Percentiles rank a stretch among this genome's conserved stretches.
Evolutionary conservation across 805 yeast genomes (phyloP).

Genomic region (Metschnikowia continentalis): DNA sequence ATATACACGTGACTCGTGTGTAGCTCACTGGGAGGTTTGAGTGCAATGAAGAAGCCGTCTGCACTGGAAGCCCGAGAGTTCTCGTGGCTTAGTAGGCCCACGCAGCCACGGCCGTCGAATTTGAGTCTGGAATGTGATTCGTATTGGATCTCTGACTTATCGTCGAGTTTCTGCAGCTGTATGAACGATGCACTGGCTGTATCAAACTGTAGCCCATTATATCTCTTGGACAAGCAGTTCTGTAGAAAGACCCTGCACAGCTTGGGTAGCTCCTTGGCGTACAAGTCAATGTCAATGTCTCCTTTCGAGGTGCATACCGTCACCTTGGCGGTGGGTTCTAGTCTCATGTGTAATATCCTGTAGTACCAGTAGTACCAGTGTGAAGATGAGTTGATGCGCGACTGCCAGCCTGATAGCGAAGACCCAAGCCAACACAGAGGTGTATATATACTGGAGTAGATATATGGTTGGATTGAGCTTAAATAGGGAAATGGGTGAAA

Average conservation of each 20-base stretch:
- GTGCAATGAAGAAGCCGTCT: conserved; percentile 36
- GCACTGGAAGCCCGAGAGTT: conserved; percentile 16
- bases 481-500: no score
- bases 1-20: conserved; percentile 42
- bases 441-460: background rate
- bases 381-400: background rate
- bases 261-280: conserved; percentile 64
- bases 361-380: background rate
- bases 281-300: conserved; percentile 53
- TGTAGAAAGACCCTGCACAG: conserved; percentile 47
- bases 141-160: conserved; percentile 13
- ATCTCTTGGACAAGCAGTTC: conserved; percentile 42
- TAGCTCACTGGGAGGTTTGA: conserved; percentile 42
- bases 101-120: conserved; percentile 49
- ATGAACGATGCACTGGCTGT: conserved; percentile 30
- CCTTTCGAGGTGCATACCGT: conserved; percentile 56
- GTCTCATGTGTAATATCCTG: conserved; percentile 18
- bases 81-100: conserved; percentile 43
- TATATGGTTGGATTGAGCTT: no score
- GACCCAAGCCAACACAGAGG: background rate
- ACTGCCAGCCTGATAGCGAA: background rate
- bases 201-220: conserved; percentile 39
- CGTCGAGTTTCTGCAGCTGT: conserved; percentile 9
- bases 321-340: conserved; percentile 60
- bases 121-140: conserved; percentile 53